Base-by-base conservation (phyloP, 2,329 filamentous ascomycete genomes). In the Fusarium luffae region DNA sequence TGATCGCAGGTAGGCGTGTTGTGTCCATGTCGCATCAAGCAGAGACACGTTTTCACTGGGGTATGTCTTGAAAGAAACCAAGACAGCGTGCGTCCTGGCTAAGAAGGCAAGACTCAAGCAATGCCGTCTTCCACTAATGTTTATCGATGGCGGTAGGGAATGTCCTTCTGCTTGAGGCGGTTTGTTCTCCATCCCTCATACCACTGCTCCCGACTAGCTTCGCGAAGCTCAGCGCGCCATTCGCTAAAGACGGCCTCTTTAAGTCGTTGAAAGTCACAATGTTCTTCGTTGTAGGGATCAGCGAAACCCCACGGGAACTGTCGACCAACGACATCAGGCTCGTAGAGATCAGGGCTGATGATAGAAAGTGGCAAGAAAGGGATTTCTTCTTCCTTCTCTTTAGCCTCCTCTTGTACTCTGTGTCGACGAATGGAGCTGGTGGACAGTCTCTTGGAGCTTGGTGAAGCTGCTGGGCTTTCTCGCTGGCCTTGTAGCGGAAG, bases 301-400 rank as follows among this genome's bases (percentile, higher is more conserved):
- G 96, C 96, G 74, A 98, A 97, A 9, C 96, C 96, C 96, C 96
- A 99, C 0, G 96, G 93, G 79, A 98, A 99, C 70, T 91, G 90
- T 64, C 96, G 92, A 47, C 96, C 96, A 64, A 97, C 83, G 18
- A 92, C 85, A 32, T 86, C 88, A 11, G 91, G 90, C 75, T 97
- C 93, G 81, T 98, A 97, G 43, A 93, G 88, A 79, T 99, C 96
- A 0, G 96, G 96, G 67, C 93, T 97, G 78, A 99, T 92, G 78
- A 98, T 93, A 42, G 94, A 97, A 77, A 98, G 89, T 1, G 96
- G 96, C 27, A 98, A 83, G 77, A 93, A 92, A 0, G 93, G 93
- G 13, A 82, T 78, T 72, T 89, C 87, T 27, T 85, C 85, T 47
- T 84, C 87, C 47, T 85, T 86, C 52, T 83, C 80, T 72, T 80